Evolutionary conservation across 768 basidiomycete species (phyloP).

Genomic region (Serendipita sp.): DNA sequence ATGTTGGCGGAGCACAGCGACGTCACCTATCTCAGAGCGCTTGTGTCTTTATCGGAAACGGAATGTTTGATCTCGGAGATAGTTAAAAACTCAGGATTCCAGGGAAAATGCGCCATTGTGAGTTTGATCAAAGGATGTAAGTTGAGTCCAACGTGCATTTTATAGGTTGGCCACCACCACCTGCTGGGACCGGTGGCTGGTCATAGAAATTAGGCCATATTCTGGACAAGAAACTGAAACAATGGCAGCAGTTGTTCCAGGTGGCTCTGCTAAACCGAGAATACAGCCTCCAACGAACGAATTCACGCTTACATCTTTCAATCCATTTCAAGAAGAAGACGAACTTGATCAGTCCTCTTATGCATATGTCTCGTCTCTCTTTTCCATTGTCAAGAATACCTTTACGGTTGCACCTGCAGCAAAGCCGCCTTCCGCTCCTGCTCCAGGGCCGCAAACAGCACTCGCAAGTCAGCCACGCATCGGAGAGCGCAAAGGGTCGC

Average conservation of each 20-base stretch:
- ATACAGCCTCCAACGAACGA: not conserved
- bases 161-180: no score
- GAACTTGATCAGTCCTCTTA: slow-evolving; percentile 81
- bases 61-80: no score
- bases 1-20: not conserved
- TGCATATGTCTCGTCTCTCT: slow-evolving; percentile 62
- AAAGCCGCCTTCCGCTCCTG: slow-evolving; percentile 4
- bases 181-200: no score
- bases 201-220: no score
- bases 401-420: slow-evolving; percentile 26
- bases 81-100: no score
- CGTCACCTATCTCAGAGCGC: no score
- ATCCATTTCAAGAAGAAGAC: slow-evolving; percentile 86
- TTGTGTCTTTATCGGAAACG: no score
- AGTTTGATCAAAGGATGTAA: no score
- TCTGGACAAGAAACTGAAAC: not conserved
- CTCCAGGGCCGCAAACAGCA: slow-evolving; percentile 13
- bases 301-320: slow-evolving; percentile 55
- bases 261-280: not conserved
- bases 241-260: not conserved
- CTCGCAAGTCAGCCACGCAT: slow-evolving; percentile 19
- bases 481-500: slow-evolving; percentile 20
- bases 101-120: no score
- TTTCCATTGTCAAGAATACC: slow-evolving; percentile 69
- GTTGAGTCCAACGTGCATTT: no score